Conservation (phyloP, 2,329 filamentous ascomycete species). For the Pyricularia grisea region DNA sequence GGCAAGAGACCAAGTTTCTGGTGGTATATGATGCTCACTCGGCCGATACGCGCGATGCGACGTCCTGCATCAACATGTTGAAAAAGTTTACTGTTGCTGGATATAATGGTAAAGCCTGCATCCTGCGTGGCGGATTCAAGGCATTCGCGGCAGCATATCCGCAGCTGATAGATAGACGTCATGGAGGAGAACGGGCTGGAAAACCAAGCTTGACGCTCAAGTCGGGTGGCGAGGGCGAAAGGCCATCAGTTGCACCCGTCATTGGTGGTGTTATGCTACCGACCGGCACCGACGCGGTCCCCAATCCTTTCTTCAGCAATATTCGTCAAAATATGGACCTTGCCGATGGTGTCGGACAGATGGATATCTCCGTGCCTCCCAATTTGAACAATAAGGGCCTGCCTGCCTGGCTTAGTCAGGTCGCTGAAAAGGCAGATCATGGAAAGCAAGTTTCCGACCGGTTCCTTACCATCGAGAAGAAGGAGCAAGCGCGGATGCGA, state of each 20-base stretch:
- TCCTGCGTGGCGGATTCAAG: slow-evolving; percentile 75
- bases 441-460: slow-evolving; percentile 74
- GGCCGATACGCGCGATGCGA: slow-evolving; percentile 68
- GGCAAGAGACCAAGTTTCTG: slow-evolving; percentile 66
- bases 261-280: slow-evolving; percentile 85
- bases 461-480: slow-evolving; percentile 75
- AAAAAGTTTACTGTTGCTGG: slow-evolving; percentile 88
- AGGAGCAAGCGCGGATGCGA: slow-evolving; percentile 88
- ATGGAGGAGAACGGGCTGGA: slow-evolving; percentile 18
- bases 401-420: slow-evolving; percentile 69
- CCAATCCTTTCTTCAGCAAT: slow-evolving; percentile 90
- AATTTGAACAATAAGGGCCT: slow-evolving; percentile 42
- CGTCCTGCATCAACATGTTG: slow-evolving; percentile 73
- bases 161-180: slow-evolving; percentile 46
- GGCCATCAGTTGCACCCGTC: slow-evolving; percentile 56
- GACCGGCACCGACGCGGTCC: slow-evolving; percentile 45
- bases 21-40: slow-evolving; percentile 82
- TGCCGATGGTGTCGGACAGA: slow-evolving; percentile 83
- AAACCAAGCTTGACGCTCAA: slow-evolving; percentile 31
- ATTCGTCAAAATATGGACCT: slow-evolving; percentile 96
- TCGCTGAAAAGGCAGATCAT: slow-evolving; percentile 56
- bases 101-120: slow-evolving; percentile 62
- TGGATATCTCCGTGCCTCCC: slow-evolving; percentile 41
- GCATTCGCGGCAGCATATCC: slow-evolving; percentile 63
- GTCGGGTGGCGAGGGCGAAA: slow-evolving; percentile 30